Conservation (phyloP, 371 early-diverging fungal species). For the Nematocida homosporus region DNA sequence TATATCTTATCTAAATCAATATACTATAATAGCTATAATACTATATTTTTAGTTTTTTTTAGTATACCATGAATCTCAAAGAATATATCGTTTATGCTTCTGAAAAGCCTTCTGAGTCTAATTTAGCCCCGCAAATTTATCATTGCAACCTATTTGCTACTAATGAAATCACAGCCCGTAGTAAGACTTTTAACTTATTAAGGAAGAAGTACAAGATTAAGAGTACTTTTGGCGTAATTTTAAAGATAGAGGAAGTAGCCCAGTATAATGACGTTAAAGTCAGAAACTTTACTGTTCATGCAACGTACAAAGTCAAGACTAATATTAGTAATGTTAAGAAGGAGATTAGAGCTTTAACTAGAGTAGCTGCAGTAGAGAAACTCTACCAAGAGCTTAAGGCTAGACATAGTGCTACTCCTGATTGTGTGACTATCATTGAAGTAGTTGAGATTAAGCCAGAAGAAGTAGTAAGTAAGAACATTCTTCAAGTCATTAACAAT, state of each 20-base stretch:
- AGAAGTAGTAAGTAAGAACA: slow-evolving; percentile 59
- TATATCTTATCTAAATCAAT: background rate
- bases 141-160: slow-evolving; percentile 95
- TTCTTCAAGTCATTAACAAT: slow-evolving; percentile 53
- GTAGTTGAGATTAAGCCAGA: slow-evolving; percentile 58
- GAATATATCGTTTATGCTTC: slow-evolving; percentile 68
- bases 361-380: slow-evolving; percentile 82
- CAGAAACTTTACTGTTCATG: slow-evolving; percentile 98
- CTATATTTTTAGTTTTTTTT: slow-evolving; percentile 58
- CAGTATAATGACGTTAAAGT: slow-evolving; percentile 78
- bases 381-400: slow-evolving; percentile 69
- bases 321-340: slow-evolving; percentile 99
- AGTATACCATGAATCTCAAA: slow-evolving; percentile 57
- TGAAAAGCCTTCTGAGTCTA: slow-evolving; percentile 76
- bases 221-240: slow-evolving; percentile 89
- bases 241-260: slow-evolving; percentile 91
- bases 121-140: slow-evolving; percentile 87
- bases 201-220: slow-evolving; percentile 96
- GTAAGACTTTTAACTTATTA: slow-evolving; percentile 96
- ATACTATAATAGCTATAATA: background rate
- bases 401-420: slow-evolving; percentile 60
- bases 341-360: slow-evolving; percentile 94
- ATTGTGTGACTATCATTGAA: slow-evolving; percentile 60
- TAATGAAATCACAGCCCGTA: slow-evolving; percentile 93
- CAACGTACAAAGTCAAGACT: slow-evolving; percentile 95